Evolutionary conservation across 2,329 filamentous ascomycete genomes (phyloP).

Genomic region (Hypoxylon sp.): DNA sequence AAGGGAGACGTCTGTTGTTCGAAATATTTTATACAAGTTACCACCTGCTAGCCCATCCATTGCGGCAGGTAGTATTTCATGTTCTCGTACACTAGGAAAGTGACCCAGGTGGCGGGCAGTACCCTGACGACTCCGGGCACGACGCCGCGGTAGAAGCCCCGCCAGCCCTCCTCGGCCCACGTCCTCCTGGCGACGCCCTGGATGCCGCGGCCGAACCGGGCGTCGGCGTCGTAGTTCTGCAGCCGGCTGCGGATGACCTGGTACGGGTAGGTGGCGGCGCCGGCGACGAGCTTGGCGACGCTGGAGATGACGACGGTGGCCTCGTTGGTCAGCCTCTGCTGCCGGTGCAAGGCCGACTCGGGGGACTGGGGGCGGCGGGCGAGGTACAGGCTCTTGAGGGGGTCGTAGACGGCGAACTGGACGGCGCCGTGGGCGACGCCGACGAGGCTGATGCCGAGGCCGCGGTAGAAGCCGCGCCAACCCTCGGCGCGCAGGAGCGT

Average conservation of each 20-base stretch:
- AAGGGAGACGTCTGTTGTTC: not conserved
- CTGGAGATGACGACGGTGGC: slow-evolving; percentile 85
- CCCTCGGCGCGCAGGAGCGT: slow-evolving; percentile 78
- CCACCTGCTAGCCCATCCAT: slow-evolving; percentile 42
- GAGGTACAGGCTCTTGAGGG: slow-evolving; percentile 65
- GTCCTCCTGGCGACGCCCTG: slow-evolving; percentile 75
- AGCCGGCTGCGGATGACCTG: slow-evolving; percentile 89
- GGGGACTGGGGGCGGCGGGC: too few species aligned
- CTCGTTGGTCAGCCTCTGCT: slow-evolving; percentile 66
- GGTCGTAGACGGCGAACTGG: slow-evolving; percentile 95
- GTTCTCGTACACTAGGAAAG: slow-evolving; percentile 97
- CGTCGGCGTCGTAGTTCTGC: slow-evolving; percentile 86
- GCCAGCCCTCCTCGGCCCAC: slow-evolving; percentile 79
- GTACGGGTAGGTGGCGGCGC: slow-evolving; percentile 92
- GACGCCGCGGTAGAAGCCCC: slow-evolving; percentile 91
- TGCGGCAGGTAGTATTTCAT: slow-evolving; percentile 73
- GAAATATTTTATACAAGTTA: not conserved
- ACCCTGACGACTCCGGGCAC: slow-evolving; percentile 90
- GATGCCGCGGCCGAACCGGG: slow-evolving; percentile 74
- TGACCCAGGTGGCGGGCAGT: slow-evolving; percentile 93
- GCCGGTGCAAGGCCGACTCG: too few species aligned
- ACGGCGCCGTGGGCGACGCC: slow-evolving; percentile 92
- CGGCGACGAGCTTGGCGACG: slow-evolving; percentile 84
- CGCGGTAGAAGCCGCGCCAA: slow-evolving; percentile 82
- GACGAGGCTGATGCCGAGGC: slow-evolving; percentile 80